phyloP scores from a whole-genome alignment of 1,139 yeast genomes.

The Magnusiomyces magnusii region DNA sequence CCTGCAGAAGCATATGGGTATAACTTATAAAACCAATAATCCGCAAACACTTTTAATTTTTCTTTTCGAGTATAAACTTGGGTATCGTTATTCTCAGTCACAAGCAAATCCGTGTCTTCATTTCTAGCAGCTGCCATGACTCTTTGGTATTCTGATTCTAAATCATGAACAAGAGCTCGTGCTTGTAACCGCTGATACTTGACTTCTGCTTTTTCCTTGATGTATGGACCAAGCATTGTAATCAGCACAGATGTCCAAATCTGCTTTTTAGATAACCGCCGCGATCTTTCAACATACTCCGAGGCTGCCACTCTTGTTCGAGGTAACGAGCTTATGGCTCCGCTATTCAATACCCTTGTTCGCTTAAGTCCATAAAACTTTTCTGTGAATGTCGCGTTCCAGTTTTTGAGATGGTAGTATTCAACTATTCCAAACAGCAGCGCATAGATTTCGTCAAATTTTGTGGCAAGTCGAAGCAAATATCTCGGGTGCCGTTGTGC shows the following conservation, averaged over 20 bases:
- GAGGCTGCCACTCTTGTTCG: constrained; percentile 34
- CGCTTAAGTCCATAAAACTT: constrained; percentile 86
- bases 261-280: constrained; percentile 51
- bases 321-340: constrained; percentile 17
- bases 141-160: constrained; percentile 35
- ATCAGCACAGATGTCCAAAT: constrained; percentile 52
- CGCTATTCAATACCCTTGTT: constrained; percentile 32
- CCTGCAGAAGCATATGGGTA: constrained; percentile 55
- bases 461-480: constrained; percentile 53
- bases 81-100: neutral
- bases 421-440: constrained; percentile 61
- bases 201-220: constrained; percentile 60
- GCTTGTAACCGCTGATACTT: constrained; percentile 60
- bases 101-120: neutral
- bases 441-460: constrained; percentile 70
- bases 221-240: constrained; percentile 59
- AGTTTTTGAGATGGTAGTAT: constrained; percentile 57
- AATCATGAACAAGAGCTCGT: constrained; percentile 44
- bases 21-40: constrained; percentile 44
- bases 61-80: constrained; percentile 18
- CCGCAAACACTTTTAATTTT: constrained; percentile 29
- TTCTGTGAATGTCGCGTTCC: constrained; percentile 88
- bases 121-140: constrained; percentile 6
- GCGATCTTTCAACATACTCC: constrained; percentile 45
- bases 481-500: constrained; percentile 72